phyloP scores from a whole-genome alignment of 2,329 filamentous ascomycete species.

The Fusarium incarnatum region DNA sequence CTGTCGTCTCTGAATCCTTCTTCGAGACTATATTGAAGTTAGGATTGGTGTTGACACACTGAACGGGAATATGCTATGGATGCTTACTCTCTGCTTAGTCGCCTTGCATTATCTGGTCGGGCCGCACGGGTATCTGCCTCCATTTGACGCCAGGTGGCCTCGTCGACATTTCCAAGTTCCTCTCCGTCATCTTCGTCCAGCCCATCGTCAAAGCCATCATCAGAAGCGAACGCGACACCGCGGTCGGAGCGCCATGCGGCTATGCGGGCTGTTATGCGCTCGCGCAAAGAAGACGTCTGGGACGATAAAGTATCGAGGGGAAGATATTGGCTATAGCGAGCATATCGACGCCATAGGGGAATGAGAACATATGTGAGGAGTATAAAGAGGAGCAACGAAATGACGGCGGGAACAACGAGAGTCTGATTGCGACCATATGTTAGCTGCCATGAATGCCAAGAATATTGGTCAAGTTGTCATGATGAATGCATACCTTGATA shows the following conservation, averaged over 20 bases:
- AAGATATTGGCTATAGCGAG: conserved; percentile 79
- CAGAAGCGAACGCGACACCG: conserved; percentile 56
- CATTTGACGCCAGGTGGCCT: conserved; percentile 58
- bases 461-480: conserved; percentile 10
- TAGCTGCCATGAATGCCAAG: conserved; percentile 10
- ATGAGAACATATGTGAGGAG: conserved; percentile 72
- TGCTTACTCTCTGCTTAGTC: conserved; percentile 79
- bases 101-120: conserved; percentile 63
- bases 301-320: conserved; percentile 73
- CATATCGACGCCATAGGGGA: conserved; percentile 76
- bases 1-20: conserved; percentile 62
- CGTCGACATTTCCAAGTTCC: conserved; percentile 72
- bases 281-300: conserved; percentile 65
- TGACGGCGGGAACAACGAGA: conserved; percentile 75
- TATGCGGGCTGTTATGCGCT: conserved; percentile 56
- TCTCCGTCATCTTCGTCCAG: conserved; percentile 71
- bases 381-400: conserved; percentile 77
- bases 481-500: conserved; percentile 49
- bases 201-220: conserved; percentile 61
- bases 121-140: conserved; percentile 51
- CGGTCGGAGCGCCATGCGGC: conserved; percentile 59
- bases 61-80: background rate
- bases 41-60: conserved; percentile 7
- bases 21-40: conserved; percentile 64
- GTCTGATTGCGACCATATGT: conserved; percentile 61